Evolutionary conservation across 2,329 filamentous ascomycete genomes (phyloP), one percentile per base, ranked within the genome.

Genomic region (Calycina herbarum): DNA sequence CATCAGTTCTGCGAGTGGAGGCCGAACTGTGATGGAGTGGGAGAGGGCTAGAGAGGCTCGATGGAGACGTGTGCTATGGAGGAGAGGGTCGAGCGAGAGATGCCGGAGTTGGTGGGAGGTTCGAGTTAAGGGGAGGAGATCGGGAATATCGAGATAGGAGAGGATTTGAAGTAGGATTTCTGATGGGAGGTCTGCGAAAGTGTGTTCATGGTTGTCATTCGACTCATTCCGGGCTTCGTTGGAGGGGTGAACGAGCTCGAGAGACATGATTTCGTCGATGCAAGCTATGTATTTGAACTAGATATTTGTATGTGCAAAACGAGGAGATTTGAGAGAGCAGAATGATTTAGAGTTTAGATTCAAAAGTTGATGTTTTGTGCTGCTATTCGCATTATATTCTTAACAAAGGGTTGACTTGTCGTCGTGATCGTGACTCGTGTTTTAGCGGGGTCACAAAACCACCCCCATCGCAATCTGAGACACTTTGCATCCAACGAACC

Each of bases 1-100:
- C 62, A 89, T 86, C 15, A 91, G 86, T 64, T 89, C 85, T 45
- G 85, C 77, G 1, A 88, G 79, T 3, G 85, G 83, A 2, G 89
- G 86, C 7, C 87, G 83, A 5, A 83, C 84, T 7, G 79, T 79
- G 11, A 92, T 81, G 38, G 86, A 79, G 17, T 83, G 82, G 4
- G 83, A 80, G 3, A 92, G 82, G 3, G 81, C 76, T 40, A 78
- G 71, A 42, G 86, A 85, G 42, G 82, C 84, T 68, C 79, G 82
- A 60, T 83, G 86, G 24, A 90, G 83, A 58, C 89, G 88, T 69
- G 83, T 80, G 62, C 79, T 79, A 74, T 91, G 89, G 17, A 92
- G 79, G 63, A 90, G 81, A n/a, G 89, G 89, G 54, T 88, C 82
- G 56, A 86, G 80, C 29, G 86, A 87, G 59, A 92, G 82, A 56